phyloP scores from a whole-genome alignment of 2,329 filamentous ascomycete species.

The Massarina eburnea region DNA sequence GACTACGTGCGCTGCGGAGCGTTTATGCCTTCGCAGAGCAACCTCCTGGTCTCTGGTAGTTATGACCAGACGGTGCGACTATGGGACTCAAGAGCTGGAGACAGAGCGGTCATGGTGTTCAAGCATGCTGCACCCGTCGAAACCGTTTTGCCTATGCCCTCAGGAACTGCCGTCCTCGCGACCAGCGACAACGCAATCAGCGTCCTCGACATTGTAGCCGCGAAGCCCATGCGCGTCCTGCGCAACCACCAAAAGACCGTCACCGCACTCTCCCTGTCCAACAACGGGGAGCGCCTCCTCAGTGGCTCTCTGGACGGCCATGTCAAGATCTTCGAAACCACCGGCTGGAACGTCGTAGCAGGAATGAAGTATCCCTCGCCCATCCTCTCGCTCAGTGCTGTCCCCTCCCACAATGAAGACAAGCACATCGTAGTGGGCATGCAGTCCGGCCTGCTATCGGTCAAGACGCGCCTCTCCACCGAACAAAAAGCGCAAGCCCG shows the following conservation, averaged over 20 bases:
- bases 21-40: constrained; percentile 76
- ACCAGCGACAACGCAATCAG: constrained; percentile 84
- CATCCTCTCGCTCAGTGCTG: constrained; percentile 79
- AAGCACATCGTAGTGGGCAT: constrained; percentile 94
- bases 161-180: constrained; percentile 82
- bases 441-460: constrained; percentile 87
- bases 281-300: constrained; percentile 76
- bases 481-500: constrained; percentile 74
- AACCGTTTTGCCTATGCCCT: constrained; percentile 81
- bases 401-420: constrained; percentile 73
- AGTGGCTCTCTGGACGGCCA: constrained; percentile 92
- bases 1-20: constrained; percentile 89
- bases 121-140: constrained; percentile 91
- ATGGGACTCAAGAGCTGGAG: constrained; percentile 82
- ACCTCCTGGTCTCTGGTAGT: constrained; percentile 80
- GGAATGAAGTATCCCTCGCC: constrained; percentile 92
- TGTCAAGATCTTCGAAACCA: constrained; percentile 94
- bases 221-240: constrained; percentile 81
- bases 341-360: constrained; percentile 93
- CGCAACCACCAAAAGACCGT: constrained; percentile 98
- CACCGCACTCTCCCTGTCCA: constrained; percentile 80
- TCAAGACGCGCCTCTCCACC: constrained; percentile 85
- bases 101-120: constrained; percentile 78
- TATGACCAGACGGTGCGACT: constrained; percentile 93
- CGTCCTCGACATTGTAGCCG: constrained; percentile 89